Evolutionary conservation across 2,329 filamentous ascomycete genomes (phyloP), one percentile per base, ranked within the genome.

Genomic region (Hypomyces rosellus): DNA sequence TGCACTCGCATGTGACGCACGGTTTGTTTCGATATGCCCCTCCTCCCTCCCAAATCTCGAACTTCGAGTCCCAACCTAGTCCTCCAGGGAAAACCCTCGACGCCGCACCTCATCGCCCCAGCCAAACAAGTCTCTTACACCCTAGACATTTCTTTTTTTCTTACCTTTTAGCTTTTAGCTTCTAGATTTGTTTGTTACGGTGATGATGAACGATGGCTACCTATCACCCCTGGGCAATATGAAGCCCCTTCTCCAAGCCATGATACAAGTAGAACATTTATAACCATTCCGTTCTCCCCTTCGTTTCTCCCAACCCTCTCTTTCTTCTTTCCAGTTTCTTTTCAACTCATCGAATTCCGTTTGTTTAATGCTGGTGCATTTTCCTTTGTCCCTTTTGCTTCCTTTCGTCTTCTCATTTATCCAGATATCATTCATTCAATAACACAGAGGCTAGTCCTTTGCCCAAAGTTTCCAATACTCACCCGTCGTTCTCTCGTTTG

Each of bases 381-480:
- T 30, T 53, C 39, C 20, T 46, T 54, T 52, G 47, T 49, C 39
- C 56, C 59, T 63, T 55, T 53, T 55, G 55, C 50, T 57, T 45
- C 51, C 57, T 56, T 62, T 56, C 62, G 54, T 52, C 46, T 49
- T 56, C 55, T 55, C 60, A 55, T 57, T 55, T 57, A 60, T 63
- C 50, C 50, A 52, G 49, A 63, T 57, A 50, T 36, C 48, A 45
- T 54, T 51, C 49, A 49, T 50, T 54, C 41, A 49, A n/a, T n/a
- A 38, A 44, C 36, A n/a, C 53, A 59, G 52, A 63, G 58, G 60
- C 60, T 60, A 64, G 61, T 61, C 59, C 60, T 61, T 61, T 49
- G 57, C 54, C 54, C 61, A 61, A 62, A 59, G 59, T 55, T 55
- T 60, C 57, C 54, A 34, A 20, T 47, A 30, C 34, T 20, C 49